Evolutionary conservation across 2,329 filamentous ascomycete species (phyloP).

Genomic region (Plectosphaerella cucumerina): DNA sequence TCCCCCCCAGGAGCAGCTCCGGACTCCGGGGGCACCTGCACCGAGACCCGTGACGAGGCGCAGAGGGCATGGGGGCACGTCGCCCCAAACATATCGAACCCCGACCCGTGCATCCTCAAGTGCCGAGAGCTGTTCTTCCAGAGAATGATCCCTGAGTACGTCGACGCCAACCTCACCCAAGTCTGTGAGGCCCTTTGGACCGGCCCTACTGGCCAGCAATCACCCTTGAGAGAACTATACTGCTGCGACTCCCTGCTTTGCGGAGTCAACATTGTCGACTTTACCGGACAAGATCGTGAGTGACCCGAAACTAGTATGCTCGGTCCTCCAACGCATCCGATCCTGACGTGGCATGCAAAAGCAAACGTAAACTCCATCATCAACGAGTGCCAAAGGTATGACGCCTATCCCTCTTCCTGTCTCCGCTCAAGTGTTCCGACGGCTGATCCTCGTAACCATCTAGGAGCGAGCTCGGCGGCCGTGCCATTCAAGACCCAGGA

Average conservation of each 20-base stretch:
- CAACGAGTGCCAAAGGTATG: constrained; percentile 46
- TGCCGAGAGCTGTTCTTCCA: constrained; percentile 28
- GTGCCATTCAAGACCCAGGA: constrained; percentile 26
- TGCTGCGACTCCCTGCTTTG: constrained; percentile 48
- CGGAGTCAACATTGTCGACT: constrained; percentile 35
- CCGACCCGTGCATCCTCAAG: constrained; percentile 26
- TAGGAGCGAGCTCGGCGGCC: neutral
- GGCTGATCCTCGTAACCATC: constrained; percentile 1
- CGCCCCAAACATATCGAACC: constrained; percentile 21
- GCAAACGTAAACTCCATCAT: constrained; percentile 49
- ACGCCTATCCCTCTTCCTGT: neutral
- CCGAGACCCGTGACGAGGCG: neutral
- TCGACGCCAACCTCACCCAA: constrained; percentile 21
- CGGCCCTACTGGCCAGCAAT: constrained; percentile 18
- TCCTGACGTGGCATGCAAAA: constrained; percentile 20
- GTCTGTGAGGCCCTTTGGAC: constrained; percentile 27
- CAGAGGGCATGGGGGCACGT: constrained; percentile 21
- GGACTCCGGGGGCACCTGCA: neutral
- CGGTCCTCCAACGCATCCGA: constrained; percentile 2
- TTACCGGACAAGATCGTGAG: constrained; percentile 40
- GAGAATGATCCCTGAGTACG: constrained; percentile 19
- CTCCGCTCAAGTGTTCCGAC: neutral
- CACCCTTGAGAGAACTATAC: constrained; percentile 41
- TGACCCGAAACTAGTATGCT: constrained; percentile 12
- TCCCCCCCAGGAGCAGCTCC: neutral